These are phyloP conservation scores for Eucalyptus urophylla DNA, from an alignment of 345 rosid genomes.

Conservation along the genomic window DNA sequence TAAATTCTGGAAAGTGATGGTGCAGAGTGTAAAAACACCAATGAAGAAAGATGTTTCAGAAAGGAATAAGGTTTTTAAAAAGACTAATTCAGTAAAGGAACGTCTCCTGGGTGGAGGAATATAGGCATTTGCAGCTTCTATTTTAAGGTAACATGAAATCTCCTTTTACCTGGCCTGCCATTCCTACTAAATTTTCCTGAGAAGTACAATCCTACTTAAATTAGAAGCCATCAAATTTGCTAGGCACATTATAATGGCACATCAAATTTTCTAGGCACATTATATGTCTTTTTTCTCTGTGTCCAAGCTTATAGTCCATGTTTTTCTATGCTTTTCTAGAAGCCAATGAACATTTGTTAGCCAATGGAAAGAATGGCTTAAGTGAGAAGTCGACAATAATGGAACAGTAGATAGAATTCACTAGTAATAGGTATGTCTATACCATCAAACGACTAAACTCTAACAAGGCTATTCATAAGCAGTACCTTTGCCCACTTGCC, in stretches of 20 bases:
- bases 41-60: not conserved
- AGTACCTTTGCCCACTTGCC: constrained; percentile 80
- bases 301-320: not conserved
- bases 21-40: not conserved
- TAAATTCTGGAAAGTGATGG: not conserved
- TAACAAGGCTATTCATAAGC: not conserved
- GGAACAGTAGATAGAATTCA: not conserved
- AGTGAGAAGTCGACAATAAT: not conserved
- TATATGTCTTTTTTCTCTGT: not conserved
- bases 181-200: not conserved
- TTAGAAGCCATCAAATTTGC: not conserved
- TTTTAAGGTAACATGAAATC: not conserved
- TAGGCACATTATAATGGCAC: not conserved
- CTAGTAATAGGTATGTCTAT: not conserved
- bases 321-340: not conserved
- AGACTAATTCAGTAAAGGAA: not conserved
- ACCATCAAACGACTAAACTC: not conserved
- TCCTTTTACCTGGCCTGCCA: not conserved
- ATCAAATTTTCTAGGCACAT: not conserved
- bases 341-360: not conserved
- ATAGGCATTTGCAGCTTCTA: not conserved
- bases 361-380: not conserved
- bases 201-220: not conserved
- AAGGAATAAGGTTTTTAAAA: not conserved
- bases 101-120: not conserved